Percentiles rank a stretch among this genome's conserved stretches.
Conservation (phyloP, 2,329 filamentous ascomycete species). For the Apiospora pterosperma region DNA sequence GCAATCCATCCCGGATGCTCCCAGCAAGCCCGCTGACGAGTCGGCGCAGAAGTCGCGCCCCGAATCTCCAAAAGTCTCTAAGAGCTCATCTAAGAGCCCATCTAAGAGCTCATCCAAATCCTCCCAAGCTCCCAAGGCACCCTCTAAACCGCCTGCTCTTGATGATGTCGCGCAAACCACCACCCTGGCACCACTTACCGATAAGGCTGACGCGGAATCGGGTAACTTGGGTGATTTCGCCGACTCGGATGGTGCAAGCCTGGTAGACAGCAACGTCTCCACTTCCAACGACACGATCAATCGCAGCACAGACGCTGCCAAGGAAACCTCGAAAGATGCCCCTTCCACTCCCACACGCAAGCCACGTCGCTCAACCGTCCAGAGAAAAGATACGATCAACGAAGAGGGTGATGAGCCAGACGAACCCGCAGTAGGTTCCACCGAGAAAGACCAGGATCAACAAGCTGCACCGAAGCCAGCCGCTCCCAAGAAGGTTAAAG, state of each 20-base stretch:
- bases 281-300: slow-evolving; percentile 23
- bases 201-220: slow-evolving; percentile 10
- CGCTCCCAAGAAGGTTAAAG: neutral
- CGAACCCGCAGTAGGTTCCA: neutral
- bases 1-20: neutral
- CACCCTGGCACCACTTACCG: neutral
- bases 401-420: neutral
- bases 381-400: neutral
- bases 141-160: neutral
- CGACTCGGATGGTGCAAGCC: slow-evolving; percentile 15
- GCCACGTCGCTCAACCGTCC: neutral
- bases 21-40: neutral
- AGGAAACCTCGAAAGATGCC: slow-evolving; percentile 11
- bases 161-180: neutral
- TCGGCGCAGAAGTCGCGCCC: neutral
- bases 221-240: slow-evolving; percentile 10
- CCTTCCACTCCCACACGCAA: slow-evolving; percentile 11
- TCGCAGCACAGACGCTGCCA: slow-evolving; percentile 15
- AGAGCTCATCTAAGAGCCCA: neutral
- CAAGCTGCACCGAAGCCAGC: neutral
- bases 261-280: slow-evolving; percentile 15
- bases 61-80: neutral
- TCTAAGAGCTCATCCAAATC: neutral
- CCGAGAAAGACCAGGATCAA: neutral
- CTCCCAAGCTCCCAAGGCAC: neutral